Evolutionary conservation across 192 early-diverging fungal species (phyloP).

Genomic region (Phycomyces nitens): DNA sequence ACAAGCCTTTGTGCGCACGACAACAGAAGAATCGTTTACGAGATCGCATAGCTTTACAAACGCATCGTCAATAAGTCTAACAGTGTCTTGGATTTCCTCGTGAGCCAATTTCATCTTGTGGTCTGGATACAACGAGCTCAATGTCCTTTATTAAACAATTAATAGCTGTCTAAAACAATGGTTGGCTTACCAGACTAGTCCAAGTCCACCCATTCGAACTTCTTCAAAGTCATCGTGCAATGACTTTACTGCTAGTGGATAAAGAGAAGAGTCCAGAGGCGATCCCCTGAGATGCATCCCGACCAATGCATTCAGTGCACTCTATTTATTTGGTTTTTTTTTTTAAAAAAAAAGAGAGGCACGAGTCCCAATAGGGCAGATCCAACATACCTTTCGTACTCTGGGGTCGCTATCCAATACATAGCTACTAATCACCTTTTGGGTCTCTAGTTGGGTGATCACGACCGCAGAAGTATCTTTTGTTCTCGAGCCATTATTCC

Average conservation of each 20-base stretch:
- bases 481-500: not conserved
- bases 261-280: constrained; percentile 49
- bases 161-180: not conserved
- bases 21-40: constrained; percentile 69
- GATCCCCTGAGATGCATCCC: constrained; percentile 45
- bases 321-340: constrained; percentile 30
- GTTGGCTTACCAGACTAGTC: constrained; percentile 59
- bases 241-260: constrained; percentile 59
- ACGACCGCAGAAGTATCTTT: not conserved
- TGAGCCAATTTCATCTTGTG: constrained; percentile 25
- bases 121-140: constrained; percentile 32
- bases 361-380: too few relatives aligned
- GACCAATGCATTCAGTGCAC: constrained; percentile 44
- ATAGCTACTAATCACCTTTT: constrained; percentile 47
- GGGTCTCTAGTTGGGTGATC: constrained; percentile 40
- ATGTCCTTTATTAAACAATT: constrained; percentile 7
- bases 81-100: constrained; percentile 25
- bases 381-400: constrained; percentile 46
- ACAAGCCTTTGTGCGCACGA: constrained; percentile 72
- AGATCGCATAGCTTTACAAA: constrained; percentile 82
- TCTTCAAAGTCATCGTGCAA: constrained; percentile 71
- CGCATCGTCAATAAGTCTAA: constrained; percentile 57
- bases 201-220: constrained; percentile 64
- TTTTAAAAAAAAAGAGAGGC: not conserved
- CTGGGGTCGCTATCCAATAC: constrained; percentile 46